Base-by-base conservation (phyloP, 169 alveolate genomes). In the Cryptosporidium bovis region DNA sequence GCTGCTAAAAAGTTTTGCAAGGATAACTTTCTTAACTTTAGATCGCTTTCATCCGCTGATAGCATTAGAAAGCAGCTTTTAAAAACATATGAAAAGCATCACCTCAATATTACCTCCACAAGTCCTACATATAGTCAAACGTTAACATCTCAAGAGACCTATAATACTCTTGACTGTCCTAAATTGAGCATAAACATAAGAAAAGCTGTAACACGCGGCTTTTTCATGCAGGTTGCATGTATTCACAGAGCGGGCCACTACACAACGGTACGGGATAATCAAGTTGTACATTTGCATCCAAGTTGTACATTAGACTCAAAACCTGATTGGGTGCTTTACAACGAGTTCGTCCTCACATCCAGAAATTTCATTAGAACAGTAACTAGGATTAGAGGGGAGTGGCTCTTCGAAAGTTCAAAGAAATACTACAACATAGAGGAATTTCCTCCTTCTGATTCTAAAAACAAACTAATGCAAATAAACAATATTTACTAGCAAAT, bases 201-300 rank as follows among this genome's bases (percentile, higher is more conserved):
- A 83, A 93, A 94, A 84, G 92, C 96, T 33, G 66, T 96, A 20
- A 90, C 96, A 27, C 91, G 95, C 58, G 99, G 99, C 18, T 96
- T 93, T 92, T 98, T 97, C 83, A 97, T 95, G 92, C 97, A 97
- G 84, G 96, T 93, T 20, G 99, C 99, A 1, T 96, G 92, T 87
- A 68, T 93, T 66, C 93, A 96, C 64, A 91, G 95, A 71, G 92
- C 94, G 29, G 98, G 98, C 12, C 97, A 93, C 69, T 98, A 96
- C 93, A 89, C 95, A 84, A 97, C 99, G 1, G 95, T 98, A 15
- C 97, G 97, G 93, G 99, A 98, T 92, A 91, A 93, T 69, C 98
- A 98, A 91, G 94, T 93, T 33, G 99, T 99, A 29, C 95, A 97
- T n/a, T 90, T 98, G 46, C 99, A 99, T 92, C 99, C 99, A 2